Base-by-base conservation (phyloP, 106 monocot genomes). In the Allium cepa region DNA sequence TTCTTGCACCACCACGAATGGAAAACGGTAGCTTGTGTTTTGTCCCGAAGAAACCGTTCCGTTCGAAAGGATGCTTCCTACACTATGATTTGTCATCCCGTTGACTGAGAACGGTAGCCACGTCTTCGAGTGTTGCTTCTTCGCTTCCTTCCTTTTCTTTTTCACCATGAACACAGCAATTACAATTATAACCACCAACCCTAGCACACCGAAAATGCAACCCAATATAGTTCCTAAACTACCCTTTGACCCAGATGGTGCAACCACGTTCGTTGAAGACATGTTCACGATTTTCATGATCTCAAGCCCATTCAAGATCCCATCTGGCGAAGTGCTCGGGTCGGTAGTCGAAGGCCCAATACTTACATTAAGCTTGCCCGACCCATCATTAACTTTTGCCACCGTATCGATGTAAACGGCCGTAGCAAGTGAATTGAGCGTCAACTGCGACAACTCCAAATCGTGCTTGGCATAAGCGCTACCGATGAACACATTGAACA, bases 251-350 rank as follows among this genome's bases (percentile, higher is more conserved):
- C 63, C 57, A 16, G 66, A 8, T 0, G 64, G 16, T 0, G 67
- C 10, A n/a, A 70, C 69, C 5, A 58, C 72, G 49, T 47, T 50
- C 8, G 18, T 61, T 10, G 76, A 45, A 4, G 61, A 71, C 63
- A 64, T 69, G 10, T 63, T 69, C 17, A 90, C 60, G 9, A 90
- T 58, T 49, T 76, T 78, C 73, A 90, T 66, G 47, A 90, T 82
- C 78, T 90, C 90, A 46, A 81, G 84, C 3, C 90, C 94, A 56
- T 90, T 90, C 13, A 94, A 70, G 22, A 90, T 82, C 26, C 85
- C 90, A 53, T 82, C 72, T 3, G 82, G 69, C 11, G 53, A 1
- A 11, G 64, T 76, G 66, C 72, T 72, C 15, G 45, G 10, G 36
- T 36, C 36, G 15, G 17, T 0, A 36, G 14, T 68, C 7, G 75